These are phyloP conservation scores for Aspergillus viridinutans DNA, from an alignment of 2,329 filamentous ascomycete species.

Conservation along the genomic window DNA sequence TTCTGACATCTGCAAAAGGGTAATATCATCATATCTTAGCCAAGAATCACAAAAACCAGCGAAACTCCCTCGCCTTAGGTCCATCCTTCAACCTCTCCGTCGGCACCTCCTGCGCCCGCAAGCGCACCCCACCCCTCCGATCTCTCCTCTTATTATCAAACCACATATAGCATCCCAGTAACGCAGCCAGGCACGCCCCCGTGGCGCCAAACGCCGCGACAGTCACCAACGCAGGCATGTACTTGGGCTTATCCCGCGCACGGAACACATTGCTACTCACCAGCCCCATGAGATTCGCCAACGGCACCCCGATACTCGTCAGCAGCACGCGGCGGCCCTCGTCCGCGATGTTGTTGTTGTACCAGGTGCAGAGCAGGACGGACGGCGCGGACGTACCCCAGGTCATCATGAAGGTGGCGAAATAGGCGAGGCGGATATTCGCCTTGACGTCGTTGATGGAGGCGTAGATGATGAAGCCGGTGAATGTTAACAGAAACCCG, in stretches of 20 bases:
- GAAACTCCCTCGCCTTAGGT: slow-evolving; percentile 50
- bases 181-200: slow-evolving; percentile 52
- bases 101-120: slow-evolving; percentile 55
- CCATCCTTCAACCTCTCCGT: slow-evolving; percentile 55
- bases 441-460: slow-evolving; percentile 60
- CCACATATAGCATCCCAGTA: slow-evolving; percentile 61
- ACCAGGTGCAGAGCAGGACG: slow-evolving; percentile 64
- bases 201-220: slow-evolving; percentile 50
- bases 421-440: slow-evolving; percentile 66
- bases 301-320: slow-evolving; percentile 67
- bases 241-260: slow-evolving; percentile 60
- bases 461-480: slow-evolving; percentile 75
- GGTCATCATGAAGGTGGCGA: slow-evolving; percentile 76
- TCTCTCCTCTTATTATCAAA: slow-evolving; percentile 62
- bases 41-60: slow-evolving; percentile 49
- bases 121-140: slow-evolving; percentile 49
- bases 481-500: slow-evolving; percentile 69
- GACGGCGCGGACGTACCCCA: slow-evolving; percentile 74
- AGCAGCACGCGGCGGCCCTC: slow-evolving; percentile 67
- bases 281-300: slow-evolving; percentile 73
- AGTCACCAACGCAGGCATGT: slow-evolving; percentile 62
- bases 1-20: too few relatives aligned
- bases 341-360: slow-evolving; percentile 79
- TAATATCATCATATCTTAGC: not conserved
- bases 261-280: slow-evolving; percentile 66